Evolutionary conservation across 1,284 basidiomycete genomes (phyloP).

Genomic region (Ustilago curta): DNA sequence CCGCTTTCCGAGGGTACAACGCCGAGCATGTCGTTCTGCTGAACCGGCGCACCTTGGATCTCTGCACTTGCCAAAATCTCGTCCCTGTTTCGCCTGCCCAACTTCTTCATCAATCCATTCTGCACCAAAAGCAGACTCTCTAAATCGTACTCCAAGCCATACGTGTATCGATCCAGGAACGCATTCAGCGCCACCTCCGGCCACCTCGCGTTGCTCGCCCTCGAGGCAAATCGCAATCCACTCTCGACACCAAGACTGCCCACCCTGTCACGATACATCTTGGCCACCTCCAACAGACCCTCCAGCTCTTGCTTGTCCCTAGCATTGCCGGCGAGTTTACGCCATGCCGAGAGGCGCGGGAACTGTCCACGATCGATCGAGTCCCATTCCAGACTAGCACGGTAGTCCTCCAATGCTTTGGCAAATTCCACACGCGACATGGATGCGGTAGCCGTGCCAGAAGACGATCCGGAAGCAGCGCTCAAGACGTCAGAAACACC

Average conservation of each 20-base stretch:
- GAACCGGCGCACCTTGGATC: slow-evolving; percentile 26
- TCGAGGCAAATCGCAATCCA: slow-evolving; percentile 5
- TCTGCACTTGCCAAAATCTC: slow-evolving; percentile 27
- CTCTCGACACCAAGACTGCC: slow-evolving; percentile 21
- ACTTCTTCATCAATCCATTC: slow-evolving; percentile 16
- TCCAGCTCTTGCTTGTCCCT: slow-evolving; percentile 17
- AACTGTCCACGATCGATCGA: slow-evolving; percentile 21
- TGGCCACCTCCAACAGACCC: slow-evolving; percentile 24
- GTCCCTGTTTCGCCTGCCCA: slow-evolving; percentile 6
- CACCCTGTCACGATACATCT: slow-evolving; percentile 38
- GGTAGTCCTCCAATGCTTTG: slow-evolving; percentile 13
- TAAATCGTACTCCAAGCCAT: slow-evolving; percentile 36
- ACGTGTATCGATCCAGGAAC: slow-evolving; percentile 35
- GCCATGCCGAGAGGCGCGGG: slow-evolving; percentile 19
- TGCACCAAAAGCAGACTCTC: slow-evolving; percentile 29
- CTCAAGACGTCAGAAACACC: slow-evolving; percentile 9
- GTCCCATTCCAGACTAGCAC: slow-evolving; percentile 19
- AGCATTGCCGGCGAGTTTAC: slow-evolving; percentile 17
- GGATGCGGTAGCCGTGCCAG: not conserved
- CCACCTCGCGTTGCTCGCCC: slow-evolving; percentile 10
- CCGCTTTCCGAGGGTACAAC: slow-evolving; percentile 2
- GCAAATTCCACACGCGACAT: slow-evolving; percentile 31
- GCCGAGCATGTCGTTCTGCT: slow-evolving; percentile 25
- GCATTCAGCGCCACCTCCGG: slow-evolving; percentile 44
- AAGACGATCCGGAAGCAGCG: slow-evolving; percentile 9